Base-by-base conservation (phyloP, 495 filamentous ascomycete genomes). In the Penicillium roqueforti region DNA sequence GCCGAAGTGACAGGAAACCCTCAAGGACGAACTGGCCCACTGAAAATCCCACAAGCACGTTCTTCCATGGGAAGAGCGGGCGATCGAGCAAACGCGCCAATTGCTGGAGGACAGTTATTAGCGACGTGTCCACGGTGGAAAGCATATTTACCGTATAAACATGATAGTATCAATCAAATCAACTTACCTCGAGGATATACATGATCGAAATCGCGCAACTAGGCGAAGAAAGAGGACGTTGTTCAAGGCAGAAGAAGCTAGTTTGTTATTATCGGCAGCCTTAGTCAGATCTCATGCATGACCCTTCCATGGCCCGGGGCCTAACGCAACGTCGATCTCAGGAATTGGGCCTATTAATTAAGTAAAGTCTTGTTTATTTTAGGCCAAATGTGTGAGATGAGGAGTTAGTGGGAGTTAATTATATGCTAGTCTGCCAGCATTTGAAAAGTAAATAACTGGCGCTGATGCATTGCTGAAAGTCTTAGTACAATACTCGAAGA, bases 11-110 rank as follows among this genome's bases (percentile, higher is more conserved):
- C 4, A 98, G 80, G 66, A 89, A 87, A 47, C 84, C 83, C 64
- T 97, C 93, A 58, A 98, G 86, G 42, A 88, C 65, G 67, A 87
- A 97, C 67, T 98, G 91, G 41, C 83, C 87, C 55, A 96, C 57
- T 10, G 91, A 92, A 75, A 98, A 97, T 50, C 90, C 88, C 51
- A 97, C 83, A 61, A 98, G 89, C 54, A 98, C 83, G 65, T 81
- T 85, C 85, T 97, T 98, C 93, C 93, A 98, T 48, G 95, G 92
- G 75, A 97, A 93, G 59, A 86, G 76, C 48, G 93, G 92, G 60
- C 88, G 84, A 78, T 98, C 95, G 43, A 97, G 85, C 66, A 85
- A 82, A 70, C 83, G 80, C 60, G 90, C 88, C 53, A 97, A 83
- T 76, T 89, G 86, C 92, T 96, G 68, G 56, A 56, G 6, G 20